phyloP scores from a whole-genome alignment of 2,329 filamentous ascomycete genomes.

The Madurella fahalii region DNA sequence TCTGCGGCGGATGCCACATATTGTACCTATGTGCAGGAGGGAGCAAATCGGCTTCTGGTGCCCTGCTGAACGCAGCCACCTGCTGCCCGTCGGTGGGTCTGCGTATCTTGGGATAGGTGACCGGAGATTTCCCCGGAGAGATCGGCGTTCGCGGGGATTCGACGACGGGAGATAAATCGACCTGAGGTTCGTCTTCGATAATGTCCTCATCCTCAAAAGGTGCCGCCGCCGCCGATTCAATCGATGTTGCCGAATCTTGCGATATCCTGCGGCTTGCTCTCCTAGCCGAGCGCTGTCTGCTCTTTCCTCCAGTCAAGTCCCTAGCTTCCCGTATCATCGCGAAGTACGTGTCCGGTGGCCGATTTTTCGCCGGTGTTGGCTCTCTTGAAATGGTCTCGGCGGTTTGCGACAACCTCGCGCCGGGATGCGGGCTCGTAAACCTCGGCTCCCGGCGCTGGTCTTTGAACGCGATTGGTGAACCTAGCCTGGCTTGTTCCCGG shows the following conservation, averaged over 20 bases:
- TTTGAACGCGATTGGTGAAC: slow-evolving; percentile 25
- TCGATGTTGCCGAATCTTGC: slow-evolving; percentile 37
- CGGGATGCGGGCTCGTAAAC: slow-evolving; percentile 38
- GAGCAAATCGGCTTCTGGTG: slow-evolving; percentile 3
- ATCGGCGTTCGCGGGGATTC: slow-evolving; percentile 40
- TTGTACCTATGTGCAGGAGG: slow-evolving; percentile 10
- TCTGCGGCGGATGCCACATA: slow-evolving; percentile 12
- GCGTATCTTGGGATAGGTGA: slow-evolving; percentile 22
- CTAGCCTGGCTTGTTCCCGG: slow-evolving; percentile 27
- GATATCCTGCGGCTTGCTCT: slow-evolving; percentile 26
- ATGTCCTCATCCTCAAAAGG: slow-evolving; percentile 20
- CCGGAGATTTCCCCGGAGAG: slow-evolving; percentile 23
- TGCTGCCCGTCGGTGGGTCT: slow-evolving; percentile 7
- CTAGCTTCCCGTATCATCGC: slow-evolving; percentile 13
- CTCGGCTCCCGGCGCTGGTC: slow-evolving; percentile 28
- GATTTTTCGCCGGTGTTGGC: slow-evolving; percentile 19
- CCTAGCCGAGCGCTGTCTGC: slow-evolving; percentile 14
- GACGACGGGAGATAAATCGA: slow-evolving; percentile 45
- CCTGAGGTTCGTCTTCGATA: slow-evolving; percentile 20
- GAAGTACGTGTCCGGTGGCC: slow-evolving; percentile 15
- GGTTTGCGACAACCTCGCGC: slow-evolving; percentile 28
- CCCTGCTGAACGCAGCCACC: not conserved
- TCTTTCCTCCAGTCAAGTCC: slow-evolving; percentile 15
- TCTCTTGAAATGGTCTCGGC: slow-evolving; percentile 19
- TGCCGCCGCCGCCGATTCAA: slow-evolving; percentile 29